phyloP scores from a whole-genome alignment of 2,329 filamentous ascomycete genomes.

The Aspergillus novofumigatus region DNA sequence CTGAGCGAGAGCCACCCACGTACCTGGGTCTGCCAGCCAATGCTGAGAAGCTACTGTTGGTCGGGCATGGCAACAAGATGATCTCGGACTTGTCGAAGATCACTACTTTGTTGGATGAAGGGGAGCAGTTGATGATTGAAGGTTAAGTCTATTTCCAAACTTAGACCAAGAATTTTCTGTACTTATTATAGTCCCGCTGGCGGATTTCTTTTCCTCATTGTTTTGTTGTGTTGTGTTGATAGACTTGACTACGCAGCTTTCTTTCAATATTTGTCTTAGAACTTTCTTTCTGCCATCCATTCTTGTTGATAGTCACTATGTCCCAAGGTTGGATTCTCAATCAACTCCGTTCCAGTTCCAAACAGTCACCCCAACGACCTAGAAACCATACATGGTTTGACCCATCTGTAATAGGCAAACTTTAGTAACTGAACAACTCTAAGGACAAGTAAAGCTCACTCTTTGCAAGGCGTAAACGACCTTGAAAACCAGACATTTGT shows the following conservation, averaged over 20 bases:
- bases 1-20: slow-evolving; percentile 92
- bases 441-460: slow-evolving; percentile 5
- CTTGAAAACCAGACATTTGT: slow-evolving; percentile 1
- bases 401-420: slow-evolving; percentile 10
- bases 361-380: not conserved
- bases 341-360: too few relatives aligned
- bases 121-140: slow-evolving; percentile 82
- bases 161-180: not conserved
- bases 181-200: slow-evolving; percentile 2
- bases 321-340: too few relatives aligned
- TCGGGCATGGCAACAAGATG: slow-evolving; percentile 81
- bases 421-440: not conserved
- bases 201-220: slow-evolving; percentile 2
- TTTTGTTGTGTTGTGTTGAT: not conserved
- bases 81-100: slow-evolving; percentile 80
- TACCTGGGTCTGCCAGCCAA: slow-evolving; percentile 92
- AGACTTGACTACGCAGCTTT: not conserved
- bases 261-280: too few relatives aligned
- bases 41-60: slow-evolving; percentile 89
- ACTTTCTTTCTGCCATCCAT: too few relatives aligned
- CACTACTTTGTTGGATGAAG: slow-evolving; percentile 84
- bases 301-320: too few relatives aligned
- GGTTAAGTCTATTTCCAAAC: slow-evolving; percentile 20
- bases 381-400: slow-evolving; percentile 12
- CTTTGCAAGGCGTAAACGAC: slow-evolving; percentile 12